Conservation (phyloP, 495 filamentous ascomycete species). For the Melanomma pulvis-pyrius region DNA sequence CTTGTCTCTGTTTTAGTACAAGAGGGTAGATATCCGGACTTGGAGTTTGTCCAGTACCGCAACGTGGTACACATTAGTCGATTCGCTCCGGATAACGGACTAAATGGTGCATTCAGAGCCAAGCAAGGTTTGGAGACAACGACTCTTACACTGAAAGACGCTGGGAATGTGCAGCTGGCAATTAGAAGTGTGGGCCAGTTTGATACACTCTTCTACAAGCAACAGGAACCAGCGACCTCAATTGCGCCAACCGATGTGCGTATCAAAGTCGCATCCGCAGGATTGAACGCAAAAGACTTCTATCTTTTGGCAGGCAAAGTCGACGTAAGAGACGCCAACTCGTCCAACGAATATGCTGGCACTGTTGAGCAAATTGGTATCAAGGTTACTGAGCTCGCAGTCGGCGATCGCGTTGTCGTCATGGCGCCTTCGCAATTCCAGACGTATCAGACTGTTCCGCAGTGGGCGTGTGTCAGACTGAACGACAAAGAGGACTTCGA, state of each 20-base stretch:
- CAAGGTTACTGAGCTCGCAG: not conserved
- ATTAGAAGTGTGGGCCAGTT: conserved; percentile 28
- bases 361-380: conserved; percentile 5
- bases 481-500: not conserved
- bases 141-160: conserved; percentile 17
- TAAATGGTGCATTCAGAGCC: conserved; percentile 38
- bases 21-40: conserved; percentile 22
- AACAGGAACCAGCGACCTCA: not conserved
- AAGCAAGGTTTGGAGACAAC: conserved; percentile 23
- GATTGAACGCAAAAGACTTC: conserved; percentile 22
- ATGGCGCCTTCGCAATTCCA: conserved; percentile 46
- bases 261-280: conserved; percentile 7
- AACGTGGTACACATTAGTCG: conserved; percentile 41
- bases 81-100: conserved; percentile 32
- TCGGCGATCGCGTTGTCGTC: conserved; percentile 50
- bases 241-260: not conserved
- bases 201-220: conserved; percentile 42
- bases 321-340: conserved; percentile 1
- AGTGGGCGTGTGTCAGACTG: conserved; percentile 25
- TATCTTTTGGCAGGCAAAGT: not conserved
- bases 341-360: conserved; percentile 3
- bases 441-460: conserved; percentile 41
- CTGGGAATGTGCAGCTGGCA: conserved; percentile 19
- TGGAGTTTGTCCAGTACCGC: conserved; percentile 32
- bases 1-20: conserved; percentile 1